A percentile compares a stretch with the other conserved stretches of the same genome.
phyloP scores from a whole-genome alignment of 176 grass and related monocot genomes.

The Aegilops umbellulata region DNA sequence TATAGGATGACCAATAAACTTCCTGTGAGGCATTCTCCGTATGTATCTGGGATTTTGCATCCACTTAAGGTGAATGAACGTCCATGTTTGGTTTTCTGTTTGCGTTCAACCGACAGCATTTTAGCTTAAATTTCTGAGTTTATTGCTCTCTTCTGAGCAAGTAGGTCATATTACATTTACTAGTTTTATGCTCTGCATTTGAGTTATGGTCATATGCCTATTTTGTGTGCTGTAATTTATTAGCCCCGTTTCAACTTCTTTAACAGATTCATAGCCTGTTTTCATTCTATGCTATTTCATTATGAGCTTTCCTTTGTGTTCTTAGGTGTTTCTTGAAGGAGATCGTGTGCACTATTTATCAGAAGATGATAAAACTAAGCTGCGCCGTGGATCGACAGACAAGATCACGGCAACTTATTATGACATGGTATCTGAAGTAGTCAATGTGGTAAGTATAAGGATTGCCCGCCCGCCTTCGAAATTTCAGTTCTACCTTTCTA shows the following conservation, averaged over 20 bases:
- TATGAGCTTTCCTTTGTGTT: conserved; percentile 2
- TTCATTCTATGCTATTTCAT: background rate
- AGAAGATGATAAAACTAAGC: conserved; percentile 63
- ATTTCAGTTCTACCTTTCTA: background rate
- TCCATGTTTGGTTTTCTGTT: conserved; percentile 33
- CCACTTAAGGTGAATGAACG: conserved; percentile 76
- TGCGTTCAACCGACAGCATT: no score
- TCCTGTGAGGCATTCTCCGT: conserved; percentile 93
- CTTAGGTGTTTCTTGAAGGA: conserved; percentile 85
- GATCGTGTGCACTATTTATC: conserved; percentile 56
- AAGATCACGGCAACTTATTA: conserved; percentile 87
- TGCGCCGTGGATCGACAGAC: conserved; percentile 53
- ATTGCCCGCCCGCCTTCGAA: conserved; percentile 4
- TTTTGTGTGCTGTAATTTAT: background rate
- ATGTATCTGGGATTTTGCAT: conserved; percentile 85
- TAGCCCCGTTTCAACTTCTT: background rate
- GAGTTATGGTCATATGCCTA: background rate
- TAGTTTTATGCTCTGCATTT: background rate
- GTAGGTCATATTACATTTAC: background rate
- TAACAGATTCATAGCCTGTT: background rate
- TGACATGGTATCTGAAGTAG: conserved; percentile 84
- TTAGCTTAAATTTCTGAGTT: background rate
- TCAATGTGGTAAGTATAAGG: conserved; percentile 82
- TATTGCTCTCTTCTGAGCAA: background rate
- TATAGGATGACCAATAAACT: conserved; percentile 99